These are phyloP conservation scores for Cokeromyces recurvatus DNA, from an alignment of 371 early-diverging fungal species.

Conservation along the genomic window DNA sequence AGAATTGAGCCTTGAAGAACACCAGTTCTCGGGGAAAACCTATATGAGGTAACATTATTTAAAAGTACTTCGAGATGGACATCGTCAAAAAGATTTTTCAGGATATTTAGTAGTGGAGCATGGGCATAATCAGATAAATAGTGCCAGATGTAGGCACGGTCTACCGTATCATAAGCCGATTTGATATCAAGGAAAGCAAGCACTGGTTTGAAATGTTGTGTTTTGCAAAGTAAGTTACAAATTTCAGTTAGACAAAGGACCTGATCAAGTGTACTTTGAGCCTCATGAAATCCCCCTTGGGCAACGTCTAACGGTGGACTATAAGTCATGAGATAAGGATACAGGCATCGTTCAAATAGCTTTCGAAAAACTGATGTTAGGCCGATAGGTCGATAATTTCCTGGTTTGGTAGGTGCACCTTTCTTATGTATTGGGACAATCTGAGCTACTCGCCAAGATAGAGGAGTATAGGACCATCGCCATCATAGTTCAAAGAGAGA, in stretches of 20 bases:
- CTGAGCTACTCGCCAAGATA: conserved; percentile 21
- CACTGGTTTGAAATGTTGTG: background rate
- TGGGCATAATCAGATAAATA: background rate
- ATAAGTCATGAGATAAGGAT: background rate
- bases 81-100: conserved; percentile 10
- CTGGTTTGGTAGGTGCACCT: background rate
- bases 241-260: conserved; percentile 8
- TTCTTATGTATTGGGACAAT: conserved; percentile 23
- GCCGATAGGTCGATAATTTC: conserved; percentile 5
- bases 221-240: too few species aligned
- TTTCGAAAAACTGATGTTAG: conserved; percentile 2
- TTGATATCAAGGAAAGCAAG: conserved; percentile 19
- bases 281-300: conserved; percentile 14
- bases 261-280: conserved; percentile 7
- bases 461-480: conserved; percentile 13
- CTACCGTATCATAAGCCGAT: conserved; percentile 20
- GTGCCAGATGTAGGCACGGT: conserved; percentile 6
- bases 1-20: conserved; percentile 27
- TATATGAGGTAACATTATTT: background rate
- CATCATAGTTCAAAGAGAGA: conserved; percentile 10
- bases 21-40: conserved; percentile 11
- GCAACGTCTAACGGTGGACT: conserved; percentile 13
- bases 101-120: background rate
- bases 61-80: conserved; percentile 6
- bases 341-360: background rate